Evolutionary conservation across 257 asterid species (phyloP).

Genomic region (Solanum sejunctum): DNA sequence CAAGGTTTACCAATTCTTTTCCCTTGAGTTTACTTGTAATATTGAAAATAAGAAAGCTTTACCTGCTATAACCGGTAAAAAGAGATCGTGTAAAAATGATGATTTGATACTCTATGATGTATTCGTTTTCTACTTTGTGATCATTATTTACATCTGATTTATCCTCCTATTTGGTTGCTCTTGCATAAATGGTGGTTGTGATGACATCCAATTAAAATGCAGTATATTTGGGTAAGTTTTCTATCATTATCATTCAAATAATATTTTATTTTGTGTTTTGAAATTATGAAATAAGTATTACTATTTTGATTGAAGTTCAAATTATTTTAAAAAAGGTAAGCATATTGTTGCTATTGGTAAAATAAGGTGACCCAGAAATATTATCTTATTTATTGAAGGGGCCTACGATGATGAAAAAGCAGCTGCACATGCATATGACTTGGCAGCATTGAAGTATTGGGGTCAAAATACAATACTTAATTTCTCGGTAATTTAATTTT

Average conservation of each 20-base stretch:
- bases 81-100: background rate
- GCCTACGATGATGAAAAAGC: slow-evolving; percentile 88
- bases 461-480: slow-evolving; percentile 75
- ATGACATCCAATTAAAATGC: slow-evolving; percentile 24
- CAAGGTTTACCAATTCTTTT: slow-evolving; percentile 12
- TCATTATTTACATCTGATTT: background rate
- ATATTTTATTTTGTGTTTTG: background rate
- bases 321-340: background rate
- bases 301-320: background rate
- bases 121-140: background rate
- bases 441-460: slow-evolving; percentile 97
- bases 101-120: no score
- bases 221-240: slow-evolving; percentile 77
- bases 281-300: background rate
- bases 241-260: slow-evolving; percentile 1
- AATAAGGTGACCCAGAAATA: background rate
- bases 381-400: slow-evolving; percentile 30
- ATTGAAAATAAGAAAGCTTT: background rate
- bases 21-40: background rate
- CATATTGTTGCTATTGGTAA: background rate
- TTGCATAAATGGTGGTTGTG: slow-evolving; percentile 19
- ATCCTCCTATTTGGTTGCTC: background rate
- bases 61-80: background rate
- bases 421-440: slow-evolving; percentile 97
- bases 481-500: slow-evolving; percentile 46